Evolutionary conservation across 2,329 filamentous ascomycete species (phyloP).

Genomic region (Lecanosticta acicola): DNA sequence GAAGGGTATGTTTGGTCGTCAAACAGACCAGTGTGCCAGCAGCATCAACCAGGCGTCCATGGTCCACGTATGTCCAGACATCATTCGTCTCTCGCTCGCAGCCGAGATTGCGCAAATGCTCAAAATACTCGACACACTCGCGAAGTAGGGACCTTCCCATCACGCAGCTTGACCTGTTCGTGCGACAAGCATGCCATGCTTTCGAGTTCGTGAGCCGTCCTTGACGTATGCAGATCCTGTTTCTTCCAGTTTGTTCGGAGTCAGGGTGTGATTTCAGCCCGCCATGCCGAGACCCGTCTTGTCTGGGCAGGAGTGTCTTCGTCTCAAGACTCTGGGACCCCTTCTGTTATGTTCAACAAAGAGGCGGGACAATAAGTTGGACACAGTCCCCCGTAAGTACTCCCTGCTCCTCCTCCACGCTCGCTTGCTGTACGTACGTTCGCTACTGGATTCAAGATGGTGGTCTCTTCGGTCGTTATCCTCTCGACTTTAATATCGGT

Average conservation of each 20-base stretch:
- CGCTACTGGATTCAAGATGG: slow-evolving; percentile 7
- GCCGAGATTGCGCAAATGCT: neutral
- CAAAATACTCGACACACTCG: neutral
- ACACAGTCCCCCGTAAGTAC: slow-evolving; percentile 1
- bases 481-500: slow-evolving; percentile 12
- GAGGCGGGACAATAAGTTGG: neutral
- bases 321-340: neutral
- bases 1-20: neutral
- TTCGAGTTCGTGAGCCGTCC: neutral
- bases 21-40: neutral
- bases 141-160: neutral
- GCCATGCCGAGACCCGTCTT: slow-evolving; percentile 3
- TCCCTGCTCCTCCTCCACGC: neutral
- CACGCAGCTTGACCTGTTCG: neutral
- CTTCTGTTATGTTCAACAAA: neutral
- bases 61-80: neutral
- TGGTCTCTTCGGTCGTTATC: slow-evolving; percentile 5
- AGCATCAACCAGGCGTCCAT: neutral
- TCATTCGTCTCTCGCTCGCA: neutral
- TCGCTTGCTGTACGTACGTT: slow-evolving; percentile 16
- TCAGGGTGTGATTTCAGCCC: neutral
- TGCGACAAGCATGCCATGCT: slow-evolving; percentile 4
- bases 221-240: neutral
- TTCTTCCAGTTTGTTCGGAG: neutral
- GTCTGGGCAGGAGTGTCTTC: neutral